A percentile compares a stretch with the other conserved stretches of the same genome.
Evolutionary conservation across 2,329 filamentous ascomycete species (phyloP).

Genomic region (Trichoderma semiorbis): DNA sequence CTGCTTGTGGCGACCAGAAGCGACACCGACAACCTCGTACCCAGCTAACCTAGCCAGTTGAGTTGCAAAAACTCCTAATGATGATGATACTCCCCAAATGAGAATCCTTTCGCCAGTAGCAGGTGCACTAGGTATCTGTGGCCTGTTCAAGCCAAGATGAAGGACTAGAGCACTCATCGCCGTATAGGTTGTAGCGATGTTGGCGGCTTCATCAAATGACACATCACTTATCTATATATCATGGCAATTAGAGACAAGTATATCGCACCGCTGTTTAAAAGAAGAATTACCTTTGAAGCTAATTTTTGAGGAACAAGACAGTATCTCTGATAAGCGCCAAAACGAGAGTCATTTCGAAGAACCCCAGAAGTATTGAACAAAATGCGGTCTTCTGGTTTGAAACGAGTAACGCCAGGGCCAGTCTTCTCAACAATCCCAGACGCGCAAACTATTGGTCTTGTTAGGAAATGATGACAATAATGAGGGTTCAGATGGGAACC

Average conservation of each 20-base stretch:
- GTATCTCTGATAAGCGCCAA: conserved; percentile 15
- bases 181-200: neutral
- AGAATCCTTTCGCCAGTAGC: conserved; percentile 7
- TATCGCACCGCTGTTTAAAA: neutral
- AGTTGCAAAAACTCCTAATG: conserved; percentile 1
- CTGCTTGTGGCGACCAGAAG: neutral
- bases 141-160: conserved; percentile 10
- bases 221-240: neutral
- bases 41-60: conserved; percentile 1
- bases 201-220: conserved; percentile 8
- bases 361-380: conserved; percentile 8
- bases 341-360: conserved; percentile 11
- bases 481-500: neutral
- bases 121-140: neutral
- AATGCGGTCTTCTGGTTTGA: conserved; percentile 6
- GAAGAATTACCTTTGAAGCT: neutral
- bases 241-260: neutral
- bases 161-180: conserved; percentile 14
- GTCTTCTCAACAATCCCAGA: conserved; percentile 12
- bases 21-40: conserved; percentile 15
- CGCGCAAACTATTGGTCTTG: neutral
- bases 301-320: neutral
- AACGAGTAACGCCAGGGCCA: conserved; percentile 2
- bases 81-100: conserved; percentile 16
- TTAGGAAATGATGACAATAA: neutral